Conservation (phyloP, 148 eudicot genomes). For the Rhododendron williamsianum region DNA sequence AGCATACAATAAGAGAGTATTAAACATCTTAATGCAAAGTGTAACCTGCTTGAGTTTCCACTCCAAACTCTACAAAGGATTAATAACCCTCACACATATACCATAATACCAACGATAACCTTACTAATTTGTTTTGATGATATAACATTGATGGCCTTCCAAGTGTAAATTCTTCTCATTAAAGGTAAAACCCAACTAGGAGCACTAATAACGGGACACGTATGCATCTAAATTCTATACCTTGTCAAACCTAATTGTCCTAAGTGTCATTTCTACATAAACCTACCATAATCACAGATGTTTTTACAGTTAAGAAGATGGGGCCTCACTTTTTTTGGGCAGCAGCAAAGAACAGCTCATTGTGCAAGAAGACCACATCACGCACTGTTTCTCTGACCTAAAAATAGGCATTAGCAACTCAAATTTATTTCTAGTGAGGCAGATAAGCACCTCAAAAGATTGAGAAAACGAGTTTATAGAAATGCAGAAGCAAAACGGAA, state of each 20-base stretch:
- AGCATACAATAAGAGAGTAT: too few species aligned
- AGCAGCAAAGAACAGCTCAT: constrained; percentile 70
- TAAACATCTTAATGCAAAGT: too few species aligned
- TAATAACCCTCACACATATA: too few species aligned
- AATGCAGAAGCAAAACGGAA: background rate
- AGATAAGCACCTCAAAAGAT: background rate
- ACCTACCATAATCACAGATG: background rate
- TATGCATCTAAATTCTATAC: too few species aligned
- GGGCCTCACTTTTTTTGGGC: constrained; percentile 77
- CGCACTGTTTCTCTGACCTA: constrained; percentile 83
- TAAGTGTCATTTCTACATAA: background rate
- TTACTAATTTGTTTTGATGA: too few species aligned
- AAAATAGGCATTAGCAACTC: constrained; percentile 16
- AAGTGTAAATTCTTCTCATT: too few species aligned
- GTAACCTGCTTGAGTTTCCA: too few species aligned
- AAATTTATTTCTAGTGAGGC: background rate
- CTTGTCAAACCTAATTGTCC: background rate
- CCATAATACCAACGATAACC: too few species aligned
- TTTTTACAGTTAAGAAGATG: background rate
- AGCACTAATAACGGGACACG: too few species aligned
- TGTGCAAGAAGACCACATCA: constrained; percentile 79
- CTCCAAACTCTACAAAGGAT: too few species aligned
- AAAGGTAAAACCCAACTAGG: too few species aligned
- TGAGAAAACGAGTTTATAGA: background rate
- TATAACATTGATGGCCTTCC: too few species aligned